Conservation (phyloP, 2,329 filamentous ascomycete genomes). For the Aspergillus sp. region DNA sequence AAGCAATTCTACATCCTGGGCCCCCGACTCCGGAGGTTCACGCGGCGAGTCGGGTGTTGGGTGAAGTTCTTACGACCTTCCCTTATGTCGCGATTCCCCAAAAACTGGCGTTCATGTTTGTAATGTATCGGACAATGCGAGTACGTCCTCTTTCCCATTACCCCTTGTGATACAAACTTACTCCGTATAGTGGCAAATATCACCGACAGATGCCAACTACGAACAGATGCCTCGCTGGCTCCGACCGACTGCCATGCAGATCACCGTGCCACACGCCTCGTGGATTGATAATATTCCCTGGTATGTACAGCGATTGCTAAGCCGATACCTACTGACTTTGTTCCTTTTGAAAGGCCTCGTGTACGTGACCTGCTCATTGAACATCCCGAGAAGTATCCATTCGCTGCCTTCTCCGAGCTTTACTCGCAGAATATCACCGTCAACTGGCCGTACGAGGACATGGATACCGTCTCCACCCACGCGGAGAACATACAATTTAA, state of each 20-base stretch:
- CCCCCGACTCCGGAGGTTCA: background rate
- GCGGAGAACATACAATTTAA: background rate
- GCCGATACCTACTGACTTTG: too few relatives aligned
- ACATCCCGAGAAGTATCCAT: background rate
- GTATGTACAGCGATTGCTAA: background rate
- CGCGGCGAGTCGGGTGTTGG: background rate
- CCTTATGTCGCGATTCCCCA: background rate
- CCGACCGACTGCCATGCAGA: background rate
- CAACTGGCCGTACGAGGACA: slow-evolving; percentile 1
- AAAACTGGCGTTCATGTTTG: background rate
- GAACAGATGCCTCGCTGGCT: slow-evolving; percentile 1
- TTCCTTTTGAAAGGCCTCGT: background rate
- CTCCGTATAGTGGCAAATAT: background rate
- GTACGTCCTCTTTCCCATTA: background rate
- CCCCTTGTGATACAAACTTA: background rate
- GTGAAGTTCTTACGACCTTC: background rate
- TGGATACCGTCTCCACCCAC: background rate
- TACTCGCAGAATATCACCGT: background rate
- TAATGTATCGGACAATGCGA: background rate
- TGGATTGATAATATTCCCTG: slow-evolving; percentile 10
- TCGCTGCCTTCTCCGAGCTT: slow-evolving; percentile 3
- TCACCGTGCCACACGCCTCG: slow-evolving; percentile 1
- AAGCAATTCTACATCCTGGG: background rate
- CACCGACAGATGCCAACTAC: background rate
- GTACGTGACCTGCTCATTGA: slow-evolving; percentile 5